phyloP scores from a whole-genome alignment of 495 filamentous ascomycete species.

The Pyrenopolyporus hunteri region DNA sequence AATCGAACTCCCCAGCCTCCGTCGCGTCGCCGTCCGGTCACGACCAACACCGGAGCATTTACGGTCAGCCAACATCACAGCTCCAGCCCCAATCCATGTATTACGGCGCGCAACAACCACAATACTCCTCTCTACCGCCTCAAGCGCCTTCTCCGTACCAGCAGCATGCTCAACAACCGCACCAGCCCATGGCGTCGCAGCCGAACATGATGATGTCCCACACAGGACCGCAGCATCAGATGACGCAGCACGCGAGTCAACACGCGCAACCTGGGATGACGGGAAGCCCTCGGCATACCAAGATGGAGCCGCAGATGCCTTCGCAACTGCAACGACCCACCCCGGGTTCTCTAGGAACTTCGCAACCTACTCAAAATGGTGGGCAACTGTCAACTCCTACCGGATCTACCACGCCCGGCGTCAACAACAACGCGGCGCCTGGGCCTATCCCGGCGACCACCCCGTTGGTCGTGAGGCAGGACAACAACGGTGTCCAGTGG shows the following conservation, averaged over 20 bases:
- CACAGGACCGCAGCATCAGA: constrained; percentile 56
- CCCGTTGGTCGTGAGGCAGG: constrained; percentile 90
- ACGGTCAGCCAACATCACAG: constrained; percentile 79
- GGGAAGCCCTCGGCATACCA: constrained; percentile 65
- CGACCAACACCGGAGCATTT: constrained; percentile 86
- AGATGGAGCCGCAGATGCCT: constrained; percentile 66
- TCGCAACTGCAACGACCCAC: constrained; percentile 63
- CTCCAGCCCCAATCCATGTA: constrained; percentile 74
- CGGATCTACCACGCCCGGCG: constrained; percentile 49
- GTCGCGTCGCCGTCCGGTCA: constrained; percentile 88
- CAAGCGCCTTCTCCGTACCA: constrained; percentile 78
- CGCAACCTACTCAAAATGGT: constrained; percentile 54
- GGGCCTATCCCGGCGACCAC: constrained; percentile 98
- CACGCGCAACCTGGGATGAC: constrained; percentile 60
- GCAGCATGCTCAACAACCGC: constrained; percentile 73
- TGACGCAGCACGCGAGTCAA: constrained; percentile 53
- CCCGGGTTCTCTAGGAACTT: constrained; percentile 58
- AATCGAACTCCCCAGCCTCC: constrained; percentile 95
- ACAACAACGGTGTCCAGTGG: constrained; percentile 97
- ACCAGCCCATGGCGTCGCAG: constrained; percentile 63
- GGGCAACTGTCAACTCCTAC: constrained; percentile 60
- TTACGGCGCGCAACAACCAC: constrained; percentile 66
- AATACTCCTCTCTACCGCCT: constrained; percentile 71
- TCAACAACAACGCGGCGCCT: constrained; percentile 91
- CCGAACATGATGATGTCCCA: constrained; percentile 65